Evolutionary conservation across 805 yeast genomes (phyloP), one percentile per base, ranked within the genome.

Genomic region (Candida yuanshanica): DNA sequence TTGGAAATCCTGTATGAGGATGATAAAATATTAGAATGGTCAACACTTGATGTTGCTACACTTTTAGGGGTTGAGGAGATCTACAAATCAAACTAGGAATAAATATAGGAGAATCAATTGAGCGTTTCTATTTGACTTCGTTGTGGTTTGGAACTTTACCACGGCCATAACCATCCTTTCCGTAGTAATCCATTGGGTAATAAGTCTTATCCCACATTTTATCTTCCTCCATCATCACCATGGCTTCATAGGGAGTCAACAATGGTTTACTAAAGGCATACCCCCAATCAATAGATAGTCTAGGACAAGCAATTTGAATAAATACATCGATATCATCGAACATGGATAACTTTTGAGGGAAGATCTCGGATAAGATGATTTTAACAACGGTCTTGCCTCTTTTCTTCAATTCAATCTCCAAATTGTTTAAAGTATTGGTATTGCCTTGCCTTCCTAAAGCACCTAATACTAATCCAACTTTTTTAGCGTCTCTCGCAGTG

Each of bases 211-310:
- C 66, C 77, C 93, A 85, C 62, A 68, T 71, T 27, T 65, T 65
- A 54, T 89, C 97, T 35, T 80, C 72, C 7, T 77, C 83, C 50
- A 93, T 62, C 73, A 89, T 74, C 5, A 90, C 95, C 87, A 86
- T 88, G 0, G 96, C 88, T 58, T 93, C 99, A 59, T 93, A 93
- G 0, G 99, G 99, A 0, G 99, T 91, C 43, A 93, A 64, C 33
- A 93, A 65, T 0, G 99, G 99, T 56, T 84, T 85, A 44, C 80
- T 79, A 57, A 93, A 93, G 0, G 99, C 99, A 60, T 93, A 93
- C 0, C 99, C 99, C 99, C 99, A 93, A 61, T 93, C 99, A 33
- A 93, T 91, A 2, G 96, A 87, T 35, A 93, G 66, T 54, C 99
- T 71, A 0, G 99, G 99, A 59, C 99, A 93, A 1, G 99, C 99